Evolutionary conservation across 225 moss, liverwort and hornwort genomes (phyloP), one percentile per base, ranked within the genome.

Genomic region (Neckera pumila): DNA sequence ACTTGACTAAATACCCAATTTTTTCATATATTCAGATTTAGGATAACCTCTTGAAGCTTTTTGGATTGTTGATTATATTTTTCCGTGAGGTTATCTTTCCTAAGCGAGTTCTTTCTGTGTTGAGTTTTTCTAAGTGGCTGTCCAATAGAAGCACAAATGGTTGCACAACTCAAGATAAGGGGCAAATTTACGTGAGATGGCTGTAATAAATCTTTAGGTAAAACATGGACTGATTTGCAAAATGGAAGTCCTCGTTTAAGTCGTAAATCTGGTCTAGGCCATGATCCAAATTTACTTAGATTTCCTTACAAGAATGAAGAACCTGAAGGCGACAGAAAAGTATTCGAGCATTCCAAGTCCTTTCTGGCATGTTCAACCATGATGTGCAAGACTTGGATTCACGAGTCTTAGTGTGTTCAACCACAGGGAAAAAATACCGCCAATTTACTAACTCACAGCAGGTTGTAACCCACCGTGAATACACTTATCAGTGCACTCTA

Each of bases 391-490:
- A 70, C 76, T 43, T 61, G 67, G 54, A 78, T 79, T 76, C 43
- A 83, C 14, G 42, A 38, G 30, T 76, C 38, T 26, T 38, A 27
- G 16, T 26, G 45, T 30, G 27, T n/a, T n/a, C 73, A 74, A 49
- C 67, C 4, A 36, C 69, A 27, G 2, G n/a, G 58, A 65, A 54
- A 85, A 82, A 80, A 51, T 76, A 64, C 81, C 87, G 89, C 89
- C 87, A 89, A 71, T 82, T 82, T 82, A 82, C 89, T 90, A 90
- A 90, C 85, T 78, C 83, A 89, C 91, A 85, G 83, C 69, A 90
- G 22, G 80, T 13, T 53, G 14, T 51, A 67, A 81, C 69, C 60
- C 82, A 89, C 82, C 75, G 23, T 80, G 84, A 75, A 75, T 69
- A 80, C 77, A 80, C 27, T 88, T 54, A 36, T 10, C 65, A 69